phyloP scores from a whole-genome alignment of 1,284 basidiomycete species.

The Amylostereum chailletii region DNA sequence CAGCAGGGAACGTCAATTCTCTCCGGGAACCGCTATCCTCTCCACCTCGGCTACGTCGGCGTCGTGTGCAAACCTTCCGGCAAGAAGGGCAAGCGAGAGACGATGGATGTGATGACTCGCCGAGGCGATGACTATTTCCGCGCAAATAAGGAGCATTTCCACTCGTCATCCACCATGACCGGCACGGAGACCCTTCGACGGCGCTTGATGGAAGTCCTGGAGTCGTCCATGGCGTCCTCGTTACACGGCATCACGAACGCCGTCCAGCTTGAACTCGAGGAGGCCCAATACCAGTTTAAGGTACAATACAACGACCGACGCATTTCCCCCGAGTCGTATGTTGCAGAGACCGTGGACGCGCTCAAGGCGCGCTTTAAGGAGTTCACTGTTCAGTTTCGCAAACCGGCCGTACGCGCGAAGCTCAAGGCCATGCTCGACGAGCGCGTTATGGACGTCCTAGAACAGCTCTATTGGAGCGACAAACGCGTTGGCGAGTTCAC shows the following conservation, averaged over 20 bases:
- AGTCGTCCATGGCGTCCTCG: conserved; percentile 94
- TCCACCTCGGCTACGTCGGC: conserved; percentile 95
- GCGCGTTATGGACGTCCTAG: conserved; percentile 93
- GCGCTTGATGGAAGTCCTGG: conserved; percentile 92
- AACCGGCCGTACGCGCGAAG: conserved; percentile 81
- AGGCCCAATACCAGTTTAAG: conserved; percentile 97
- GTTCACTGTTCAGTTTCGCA: conserved; percentile 79
- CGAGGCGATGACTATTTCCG: conserved; percentile 81
- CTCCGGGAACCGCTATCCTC: conserved; percentile 89
- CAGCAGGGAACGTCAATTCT: conserved; percentile 80
- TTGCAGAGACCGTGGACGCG: conserved; percentile 92
- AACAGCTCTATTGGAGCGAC: conserved; percentile 96
- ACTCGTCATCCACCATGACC: conserved; percentile 68
- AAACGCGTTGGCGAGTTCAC: conserved; percentile 74
- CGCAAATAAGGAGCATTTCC: conserved; percentile 65
- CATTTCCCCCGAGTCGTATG: conserved; percentile 93
- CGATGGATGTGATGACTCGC: conserved; percentile 44
- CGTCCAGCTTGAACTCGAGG: conserved; percentile 94
- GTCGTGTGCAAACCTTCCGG: conserved; percentile 83
- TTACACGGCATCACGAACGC: conserved; percentile 94
- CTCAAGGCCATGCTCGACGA: conserved; percentile 93
- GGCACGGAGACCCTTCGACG: conserved; percentile 87
- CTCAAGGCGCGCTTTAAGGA: conserved; percentile 91
- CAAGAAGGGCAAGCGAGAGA: conserved; percentile 36
- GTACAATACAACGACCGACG: conserved; percentile 98